Percentiles rank a stretch among this genome's conserved stretches.
These are phyloP conservation scores for Phytophthora macrochlamydospora DNA, from an alignment of 352 stramenopile genomes.

Conservation along the genomic window DNA sequence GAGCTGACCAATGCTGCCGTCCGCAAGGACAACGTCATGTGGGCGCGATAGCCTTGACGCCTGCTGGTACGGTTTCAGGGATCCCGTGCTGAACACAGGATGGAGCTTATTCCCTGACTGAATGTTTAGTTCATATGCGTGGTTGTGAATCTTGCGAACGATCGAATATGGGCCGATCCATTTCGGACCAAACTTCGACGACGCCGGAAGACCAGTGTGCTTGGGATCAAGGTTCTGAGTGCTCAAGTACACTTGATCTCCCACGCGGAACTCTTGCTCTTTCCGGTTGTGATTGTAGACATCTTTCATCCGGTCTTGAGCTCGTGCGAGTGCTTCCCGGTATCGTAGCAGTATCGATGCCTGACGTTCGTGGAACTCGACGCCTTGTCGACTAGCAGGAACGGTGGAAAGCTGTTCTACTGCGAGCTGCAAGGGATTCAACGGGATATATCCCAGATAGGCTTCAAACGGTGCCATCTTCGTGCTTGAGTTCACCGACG, in stretches of 20 bases:
- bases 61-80: conserved; percentile 14
- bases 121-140: no score
- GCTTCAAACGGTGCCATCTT: conserved; percentile 23
- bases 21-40: conserved; percentile 3
- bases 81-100: conserved; percentile 17
- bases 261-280: neutral
- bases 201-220: conserved; percentile 13
- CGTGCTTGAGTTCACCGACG: conserved; percentile 9
- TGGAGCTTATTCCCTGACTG: conserved; percentile 13
- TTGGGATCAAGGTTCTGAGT: conserved; percentile 15
- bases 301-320: conserved; percentile 14
- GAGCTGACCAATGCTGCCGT: conserved; percentile 6
- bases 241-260: conserved; percentile 21
- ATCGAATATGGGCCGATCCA: no score
- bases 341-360: conserved; percentile 7
- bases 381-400: neutral
- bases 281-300: conserved; percentile 15
- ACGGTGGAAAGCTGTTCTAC: neutral
- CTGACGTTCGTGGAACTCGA: conserved; percentile 15
- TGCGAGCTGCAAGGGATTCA: conserved; percentile 4
- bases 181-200: neutral
- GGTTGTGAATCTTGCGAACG: no score
- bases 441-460: conserved; percentile 11
- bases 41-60: neutral
- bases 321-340: conserved; percentile 8